Evolutionary conservation across 768 basidiomycete species (phyloP), one percentile per base, ranked within the genome.

Genomic region (Mycena venus): DNA sequence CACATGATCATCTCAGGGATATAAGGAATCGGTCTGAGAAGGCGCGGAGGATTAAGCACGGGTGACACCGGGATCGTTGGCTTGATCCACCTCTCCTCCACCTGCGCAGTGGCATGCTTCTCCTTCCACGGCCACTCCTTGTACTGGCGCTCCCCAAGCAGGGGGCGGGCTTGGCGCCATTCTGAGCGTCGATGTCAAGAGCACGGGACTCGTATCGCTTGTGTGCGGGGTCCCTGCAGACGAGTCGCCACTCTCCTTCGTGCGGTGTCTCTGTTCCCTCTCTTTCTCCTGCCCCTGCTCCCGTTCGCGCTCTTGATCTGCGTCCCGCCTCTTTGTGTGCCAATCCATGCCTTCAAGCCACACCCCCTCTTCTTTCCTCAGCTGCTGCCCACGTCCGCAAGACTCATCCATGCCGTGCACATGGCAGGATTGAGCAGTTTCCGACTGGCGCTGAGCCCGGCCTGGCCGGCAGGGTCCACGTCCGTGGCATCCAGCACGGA

Each of bases 161-260:
- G 93, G 93, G 0, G 93, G 91, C 0, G 94, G 94, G 2, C 92
- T 93, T 0, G 94, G 94, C 9, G 94, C 94, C n/a, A 94, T 95
- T 73, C 92, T 91, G 34, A 95, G 79, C 9, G 94, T 95, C 10
- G 92, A 90, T 1, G 93, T 92, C 15, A 93, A 94, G 31, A 94
- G 79, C 4, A 94, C 93, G 0, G 94, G 94, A 75, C 93, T 94
- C 23, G 94, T 94, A 61, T 86, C 86, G 53, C 86, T 88, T 58
- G 86, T 86, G n/a, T 86, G 86, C 29, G 88, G 87, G 17, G 87
- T 23, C 79, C 81, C 29, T 77, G 83, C 68, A 88, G 84, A 85
- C 3, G 90, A 85, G 72, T 90, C 88, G 67, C 88, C 89, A 55
- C 90, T 89, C 49, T 88, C 82, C 72, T 69, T 47, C 44, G n/a